A percentile compares a stretch with the other conserved stretches of the same genome.
Conservation (phyloP, 352 stramenopile genomes). For the Phytophthora hybrid region DNA sequence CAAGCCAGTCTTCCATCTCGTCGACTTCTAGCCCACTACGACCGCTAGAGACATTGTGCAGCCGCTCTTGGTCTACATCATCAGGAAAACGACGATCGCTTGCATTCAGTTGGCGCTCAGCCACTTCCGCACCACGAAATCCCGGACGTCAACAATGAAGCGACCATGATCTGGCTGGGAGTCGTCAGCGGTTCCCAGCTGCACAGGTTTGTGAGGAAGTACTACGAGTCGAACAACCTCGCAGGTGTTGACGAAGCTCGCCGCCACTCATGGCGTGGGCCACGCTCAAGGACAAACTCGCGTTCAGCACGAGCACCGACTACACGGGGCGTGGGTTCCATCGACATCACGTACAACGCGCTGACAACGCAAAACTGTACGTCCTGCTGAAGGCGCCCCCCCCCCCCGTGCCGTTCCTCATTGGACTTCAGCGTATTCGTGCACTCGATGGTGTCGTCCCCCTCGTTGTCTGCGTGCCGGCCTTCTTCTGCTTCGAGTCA, state of each 20-base stretch:
- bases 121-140: conserved; percentile 76
- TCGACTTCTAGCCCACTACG: conserved; percentile 73
- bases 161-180: conserved; percentile 71
- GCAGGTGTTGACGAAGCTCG: conserved; percentile 72
- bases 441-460: too few species aligned
- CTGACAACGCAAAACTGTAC: too few species aligned
- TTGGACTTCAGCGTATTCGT: too few species aligned
- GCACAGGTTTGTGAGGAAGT: conserved; percentile 67
- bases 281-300: conserved; percentile 68
- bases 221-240: conserved; percentile 62
- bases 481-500: too few species aligned
- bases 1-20: conserved; percentile 82
- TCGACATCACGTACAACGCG: too few species aligned
- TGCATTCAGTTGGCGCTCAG: conserved; percentile 77
- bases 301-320: conserved; percentile 37
- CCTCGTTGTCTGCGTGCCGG: too few species aligned
- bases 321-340: conserved; percentile 55
- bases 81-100: conserved; percentile 73
- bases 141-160: conserved; percentile 76
- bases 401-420: too few species aligned
- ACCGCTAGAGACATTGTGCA: conserved; percentile 80
- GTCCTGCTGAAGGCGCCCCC: too few species aligned
- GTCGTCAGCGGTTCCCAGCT: conserved; percentile 67
- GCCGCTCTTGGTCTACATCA: conserved; percentile 72
- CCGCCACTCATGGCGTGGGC: conserved; percentile 59